Evolutionary conservation across 257 asterid species (phyloP), one percentile per base, ranked within the genome.

Genomic region (Solanum dulcamara): DNA sequence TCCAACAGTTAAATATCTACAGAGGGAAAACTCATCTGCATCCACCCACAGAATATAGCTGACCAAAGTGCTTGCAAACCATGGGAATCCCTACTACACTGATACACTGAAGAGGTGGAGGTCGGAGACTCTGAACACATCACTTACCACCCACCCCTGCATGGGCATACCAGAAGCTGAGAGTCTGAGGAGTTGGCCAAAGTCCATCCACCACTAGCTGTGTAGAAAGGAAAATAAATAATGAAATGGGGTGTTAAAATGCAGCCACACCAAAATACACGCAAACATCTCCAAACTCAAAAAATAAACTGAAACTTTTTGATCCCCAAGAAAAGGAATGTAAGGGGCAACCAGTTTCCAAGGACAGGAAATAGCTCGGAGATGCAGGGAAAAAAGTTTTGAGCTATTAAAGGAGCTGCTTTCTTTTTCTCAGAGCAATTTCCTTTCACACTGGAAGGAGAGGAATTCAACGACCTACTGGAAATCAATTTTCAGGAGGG

Each of bases 1-100:
- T 68, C 85, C 83, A 81, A 80, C 84, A 80, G 87, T 84, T 81
- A 68, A 72, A 42, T 87, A 57, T 80, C 84, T 87, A 87, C 86
- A 83, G 82, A 83, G 80, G 81, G 86, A 57, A 87, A 85, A 82
- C 81, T 74, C 83, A 81, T 85, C 72, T 81, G 88, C 87, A 83
- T 66, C 81, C 84, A 17, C 67, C 89, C 79, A 68, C 60, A 84
- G 51, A 74, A 86, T 64, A 87, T 15, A 82, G 85, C 75, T 60
- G 42, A 86, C 81, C 84, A 60, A 86, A 60, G 66, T 40, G 83
- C 72, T 83, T 26, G 79, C 62, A 77, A 64, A 64, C 51, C 62
- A 68, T 3, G 26, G 35, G 35, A 44, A 18, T 64, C 32, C 70
- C n/a, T 33, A 62, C 81, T 55, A 44, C 80, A 28, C 38, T 44